Evolutionary conservation across 2,329 filamentous ascomycete species (phyloP).

Genomic region (Madurella fahalii): DNA sequence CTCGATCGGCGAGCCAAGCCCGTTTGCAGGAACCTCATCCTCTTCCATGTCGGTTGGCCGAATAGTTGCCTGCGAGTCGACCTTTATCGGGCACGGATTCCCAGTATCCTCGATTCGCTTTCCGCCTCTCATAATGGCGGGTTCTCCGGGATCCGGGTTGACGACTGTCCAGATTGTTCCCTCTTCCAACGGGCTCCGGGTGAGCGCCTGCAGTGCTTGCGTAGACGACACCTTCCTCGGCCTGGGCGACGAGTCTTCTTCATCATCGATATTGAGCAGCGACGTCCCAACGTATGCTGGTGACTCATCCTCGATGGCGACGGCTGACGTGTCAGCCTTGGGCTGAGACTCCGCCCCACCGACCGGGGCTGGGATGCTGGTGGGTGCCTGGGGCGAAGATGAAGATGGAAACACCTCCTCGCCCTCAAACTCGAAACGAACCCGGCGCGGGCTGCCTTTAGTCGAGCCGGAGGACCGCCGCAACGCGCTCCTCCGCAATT

Average conservation of each 20-base stretch:
- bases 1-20: constrained; percentile 16
- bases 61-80: constrained; percentile 14
- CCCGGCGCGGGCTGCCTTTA: constrained; percentile 53
- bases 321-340: constrained; percentile 21
- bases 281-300: constrained; percentile 27
- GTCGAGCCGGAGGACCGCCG: constrained; percentile 53
- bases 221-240: constrained; percentile 36
- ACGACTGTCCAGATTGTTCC: constrained; percentile 34
- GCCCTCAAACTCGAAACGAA: constrained; percentile 59
- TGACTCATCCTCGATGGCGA: constrained; percentile 12
- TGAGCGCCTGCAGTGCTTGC: constrained; percentile 34
- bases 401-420: constrained; percentile 57
- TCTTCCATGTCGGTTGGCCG: neutral
- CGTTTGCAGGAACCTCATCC: neutral
- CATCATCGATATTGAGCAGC: constrained; percentile 30
- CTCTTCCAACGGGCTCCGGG: constrained; percentile 35
- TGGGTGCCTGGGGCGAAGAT: constrained; percentile 44
- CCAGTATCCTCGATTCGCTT: neutral
- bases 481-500: constrained; percentile 50
- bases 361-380: constrained; percentile 5
- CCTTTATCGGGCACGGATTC: neutral
- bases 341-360: constrained; percentile 22
- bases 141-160: constrained; percentile 24
- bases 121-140: constrained; percentile 17
- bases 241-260: constrained; percentile 33